A percentile compares a stretch with the other conserved stretches of the same genome.
Conservation (phyloP, 2,329 filamentous ascomycete genomes). For the Annulohypoxylon truncatum region DNA sequence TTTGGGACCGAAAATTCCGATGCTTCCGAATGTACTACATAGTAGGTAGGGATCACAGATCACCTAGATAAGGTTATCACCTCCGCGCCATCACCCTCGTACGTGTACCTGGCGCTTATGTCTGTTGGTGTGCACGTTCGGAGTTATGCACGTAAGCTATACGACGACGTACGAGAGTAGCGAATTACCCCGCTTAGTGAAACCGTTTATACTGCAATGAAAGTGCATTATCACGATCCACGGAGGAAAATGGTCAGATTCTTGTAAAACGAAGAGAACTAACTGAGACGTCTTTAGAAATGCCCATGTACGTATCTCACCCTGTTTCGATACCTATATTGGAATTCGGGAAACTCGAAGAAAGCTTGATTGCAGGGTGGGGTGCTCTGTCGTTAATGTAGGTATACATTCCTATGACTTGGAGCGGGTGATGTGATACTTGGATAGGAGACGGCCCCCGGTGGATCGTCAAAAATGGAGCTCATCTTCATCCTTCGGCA, state of each 20-base stretch:
- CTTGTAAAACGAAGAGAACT: neutral
- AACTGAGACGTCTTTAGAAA: neutral
- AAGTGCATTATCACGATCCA: neutral
- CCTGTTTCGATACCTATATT: neutral
- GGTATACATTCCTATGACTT: neutral
- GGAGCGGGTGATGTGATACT: neutral
- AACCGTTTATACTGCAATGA: neutral
- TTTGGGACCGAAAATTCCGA: neutral
- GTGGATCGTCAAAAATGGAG: neutral
- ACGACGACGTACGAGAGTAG: neutral
- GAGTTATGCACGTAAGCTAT: constrained; percentile 1
- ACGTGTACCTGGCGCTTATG: neutral
- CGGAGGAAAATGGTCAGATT: neutral
- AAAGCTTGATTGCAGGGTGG: neutral
- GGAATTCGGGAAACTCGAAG: neutral
- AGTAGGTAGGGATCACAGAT: constrained; percentile 7
- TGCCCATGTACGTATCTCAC: neutral
- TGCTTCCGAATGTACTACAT: neutral
- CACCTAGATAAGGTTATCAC: constrained; percentile 12
- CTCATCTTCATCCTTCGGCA: constrained; percentile 5
- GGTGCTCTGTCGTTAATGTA: neutral
- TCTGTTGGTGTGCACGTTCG: constrained; percentile 5
- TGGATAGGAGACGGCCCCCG: neutral
- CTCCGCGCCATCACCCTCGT: neutral
- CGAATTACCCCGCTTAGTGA: constrained; percentile 16